These are phyloP conservation scores for Tetrahymena thermophila DNA, from an alignment of 73 alveolate genomes.

Conservation along the genomic window DNA sequence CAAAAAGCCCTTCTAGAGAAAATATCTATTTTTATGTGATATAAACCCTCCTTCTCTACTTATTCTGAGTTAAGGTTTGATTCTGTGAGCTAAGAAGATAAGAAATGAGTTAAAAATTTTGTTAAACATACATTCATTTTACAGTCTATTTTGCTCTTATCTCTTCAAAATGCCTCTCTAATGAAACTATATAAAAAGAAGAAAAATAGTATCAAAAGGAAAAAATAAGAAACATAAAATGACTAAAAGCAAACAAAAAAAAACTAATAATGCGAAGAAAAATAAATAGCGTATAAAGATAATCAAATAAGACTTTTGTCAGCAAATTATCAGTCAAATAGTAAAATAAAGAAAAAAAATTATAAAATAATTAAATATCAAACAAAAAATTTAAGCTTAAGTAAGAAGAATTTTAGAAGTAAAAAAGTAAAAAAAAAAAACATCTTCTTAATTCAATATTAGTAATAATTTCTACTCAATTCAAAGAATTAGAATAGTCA, in stretches of 20 bases:
- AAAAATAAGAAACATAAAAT: neutral
- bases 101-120: neutral
- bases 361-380: neutral
- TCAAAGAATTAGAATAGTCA: neutral
- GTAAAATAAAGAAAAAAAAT: neutral
- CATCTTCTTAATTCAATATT: neutral
- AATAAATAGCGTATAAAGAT: neutral
- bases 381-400: neutral
- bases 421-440: neutral
- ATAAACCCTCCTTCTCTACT: neutral
- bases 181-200: neutral
- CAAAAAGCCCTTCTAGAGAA: neutral
- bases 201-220: neutral
- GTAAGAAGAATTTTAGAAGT: neutral
- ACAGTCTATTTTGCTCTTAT: neutral
- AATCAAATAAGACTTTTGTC: neutral
- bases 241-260: neutral
- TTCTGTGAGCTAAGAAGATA: neutral
- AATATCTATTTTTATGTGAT: neutral
- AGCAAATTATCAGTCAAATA: neutral
- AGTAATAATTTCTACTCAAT: neutral
- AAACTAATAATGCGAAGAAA: neutral
- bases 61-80: neutral
- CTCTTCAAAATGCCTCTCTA: neutral
- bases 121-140: neutral